Evolutionary conservation across 2,329 filamentous ascomycete species (phyloP).

Genomic region (Penicillium brevicompactum): DNA sequence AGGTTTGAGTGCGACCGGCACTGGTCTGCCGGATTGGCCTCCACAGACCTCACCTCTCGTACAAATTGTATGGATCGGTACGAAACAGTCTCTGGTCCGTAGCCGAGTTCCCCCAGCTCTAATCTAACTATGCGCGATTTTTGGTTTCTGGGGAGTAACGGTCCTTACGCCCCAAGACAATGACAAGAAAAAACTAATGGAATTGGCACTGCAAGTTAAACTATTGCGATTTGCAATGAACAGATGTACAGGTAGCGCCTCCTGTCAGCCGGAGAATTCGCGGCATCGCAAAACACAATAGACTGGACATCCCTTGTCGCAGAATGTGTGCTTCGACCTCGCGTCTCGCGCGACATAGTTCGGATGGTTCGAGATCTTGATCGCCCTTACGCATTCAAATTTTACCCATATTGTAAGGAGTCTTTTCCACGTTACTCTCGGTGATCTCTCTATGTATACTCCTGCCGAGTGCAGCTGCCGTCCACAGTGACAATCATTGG

Average conservation of each 20-base stretch:
- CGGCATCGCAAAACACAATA: slow-evolving; percentile 7
- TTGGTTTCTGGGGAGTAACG: slow-evolving; percentile 11
- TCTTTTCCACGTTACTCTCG: not conserved
- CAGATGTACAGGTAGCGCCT: not conserved
- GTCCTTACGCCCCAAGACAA: slow-evolving; percentile 11
- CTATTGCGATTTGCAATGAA: slow-evolving; percentile 6
- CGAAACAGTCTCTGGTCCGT: slow-evolving; percentile 10
- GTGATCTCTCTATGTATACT: not conserved
- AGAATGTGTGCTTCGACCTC: slow-evolving; percentile 14
- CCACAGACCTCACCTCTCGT: slow-evolving; percentile 10
- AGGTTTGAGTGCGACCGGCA: slow-evolving; percentile 19
- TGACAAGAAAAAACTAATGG: slow-evolving; percentile 9
- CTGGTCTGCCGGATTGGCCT: slow-evolving; percentile 22
- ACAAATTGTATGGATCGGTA: slow-evolving; percentile 10
- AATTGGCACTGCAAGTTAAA: slow-evolving; percentile 8
- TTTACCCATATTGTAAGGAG: too few relatives aligned
- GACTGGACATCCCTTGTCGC: slow-evolving; percentile 18
- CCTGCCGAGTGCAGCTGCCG: slow-evolving; percentile 4
- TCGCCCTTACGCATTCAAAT: not conserved
- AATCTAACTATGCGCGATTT: slow-evolving; percentile 32
- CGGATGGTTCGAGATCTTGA: slow-evolving; percentile 11
- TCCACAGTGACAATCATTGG: not conserved
- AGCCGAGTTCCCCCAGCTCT: slow-evolving; percentile 21
- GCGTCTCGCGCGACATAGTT: slow-evolving; percentile 1
- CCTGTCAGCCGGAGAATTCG: slow-evolving; percentile 17